Conservation (phyloP, 345 rosid species). For the Salix arbutifolia region DNA sequence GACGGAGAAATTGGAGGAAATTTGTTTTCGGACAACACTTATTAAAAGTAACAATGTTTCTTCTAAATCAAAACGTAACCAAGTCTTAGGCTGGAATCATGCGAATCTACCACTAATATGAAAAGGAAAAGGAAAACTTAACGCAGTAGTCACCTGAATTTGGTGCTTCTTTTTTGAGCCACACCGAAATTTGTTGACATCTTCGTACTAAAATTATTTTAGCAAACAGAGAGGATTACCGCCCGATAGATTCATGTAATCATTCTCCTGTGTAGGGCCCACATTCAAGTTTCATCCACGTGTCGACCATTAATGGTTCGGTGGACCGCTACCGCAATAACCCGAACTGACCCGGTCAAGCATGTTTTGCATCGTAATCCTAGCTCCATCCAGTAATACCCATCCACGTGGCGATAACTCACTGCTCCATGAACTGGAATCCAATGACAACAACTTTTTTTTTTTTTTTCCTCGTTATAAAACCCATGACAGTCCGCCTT, state of each 20-base stretch:
- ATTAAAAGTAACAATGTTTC: background rate
- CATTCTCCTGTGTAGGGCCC: background rate
- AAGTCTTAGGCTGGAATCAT: background rate
- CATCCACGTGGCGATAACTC: slow-evolving; percentile 43
- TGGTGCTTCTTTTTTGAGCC: too few relatives aligned
- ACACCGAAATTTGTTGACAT: too few relatives aligned
- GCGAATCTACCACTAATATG: background rate
- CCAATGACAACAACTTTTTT: slow-evolving; percentile 42
- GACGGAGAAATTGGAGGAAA: too few relatives aligned
- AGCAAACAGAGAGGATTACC: background rate
- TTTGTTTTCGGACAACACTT: too few relatives aligned
- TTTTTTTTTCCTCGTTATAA: slow-evolving; percentile 35
- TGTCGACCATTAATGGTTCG: slow-evolving; percentile 26
- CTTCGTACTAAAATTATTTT: too few relatives aligned
- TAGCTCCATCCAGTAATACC: slow-evolving; percentile 19
- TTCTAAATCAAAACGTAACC: too few relatives aligned
- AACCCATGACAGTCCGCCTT: slow-evolving; percentile 18
- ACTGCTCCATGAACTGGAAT: slow-evolving; percentile 54
- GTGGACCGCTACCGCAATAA: slow-evolving; percentile 13
- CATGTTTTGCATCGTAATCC: slow-evolving; percentile 38
- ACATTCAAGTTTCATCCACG: slow-evolving; percentile 18
- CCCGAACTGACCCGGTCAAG: slow-evolving; percentile 40
- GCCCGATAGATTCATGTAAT: too few relatives aligned
- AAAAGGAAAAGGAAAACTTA: too few relatives aligned
- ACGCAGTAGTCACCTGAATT: background rate